Base-by-base conservation (phyloP, 2,329 filamentous ascomycete species). In the Claviceps purpurea region DNA sequence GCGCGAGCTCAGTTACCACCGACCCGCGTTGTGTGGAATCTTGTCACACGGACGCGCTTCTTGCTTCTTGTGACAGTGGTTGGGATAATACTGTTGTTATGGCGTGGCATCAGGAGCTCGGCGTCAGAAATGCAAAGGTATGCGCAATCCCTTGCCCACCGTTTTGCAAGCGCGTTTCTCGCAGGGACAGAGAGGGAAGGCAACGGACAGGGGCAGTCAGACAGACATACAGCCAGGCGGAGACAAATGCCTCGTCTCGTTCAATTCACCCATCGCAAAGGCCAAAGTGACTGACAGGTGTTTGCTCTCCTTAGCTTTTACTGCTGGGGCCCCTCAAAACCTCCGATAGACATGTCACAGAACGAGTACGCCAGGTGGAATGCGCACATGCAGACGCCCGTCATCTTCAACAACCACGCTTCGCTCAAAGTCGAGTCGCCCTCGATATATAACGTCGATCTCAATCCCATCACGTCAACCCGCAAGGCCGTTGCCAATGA, bases 331-430 rank as follows among this genome's bases (percentile, higher is more conserved):
- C 91, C 93, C 14, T 81, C 85, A 24, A 96, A 94, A 73, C 81
- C 93, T n/a, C 93, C 93, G 50, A 94, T 95, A 82, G 82, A 93
- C 58, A 95, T 98, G 89, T 81, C 86, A 43, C 73, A 85, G 52
- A 96, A 96, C 66, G 93, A 98, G 66, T 85, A 91, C 68, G 84
- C 84, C 56, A 79, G 88, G 58, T 98, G 93, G 93, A 85, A 87
- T 59, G 82, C 82, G 53, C 90, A 95, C 65, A 74, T 93, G 56
- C 84, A 90, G 61, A 97, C 93, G 3, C 93, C 93, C 49, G 89
- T 98, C 60, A 80, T 95, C 58, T 96, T 95, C 76, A 98, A 98
- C 73, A 87, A 91, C 69, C 93, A 97, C 69, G 83, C 85, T 57
- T 85, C 93, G 39, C 76, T 96, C 62, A 82, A 87, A 65, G 75